A percentile compares a stretch with the other conserved stretches of the same genome.
phyloP scores from a whole-genome alignment of 495 filamentous ascomycete species.

The Xanthoparmelia taractica region DNA sequence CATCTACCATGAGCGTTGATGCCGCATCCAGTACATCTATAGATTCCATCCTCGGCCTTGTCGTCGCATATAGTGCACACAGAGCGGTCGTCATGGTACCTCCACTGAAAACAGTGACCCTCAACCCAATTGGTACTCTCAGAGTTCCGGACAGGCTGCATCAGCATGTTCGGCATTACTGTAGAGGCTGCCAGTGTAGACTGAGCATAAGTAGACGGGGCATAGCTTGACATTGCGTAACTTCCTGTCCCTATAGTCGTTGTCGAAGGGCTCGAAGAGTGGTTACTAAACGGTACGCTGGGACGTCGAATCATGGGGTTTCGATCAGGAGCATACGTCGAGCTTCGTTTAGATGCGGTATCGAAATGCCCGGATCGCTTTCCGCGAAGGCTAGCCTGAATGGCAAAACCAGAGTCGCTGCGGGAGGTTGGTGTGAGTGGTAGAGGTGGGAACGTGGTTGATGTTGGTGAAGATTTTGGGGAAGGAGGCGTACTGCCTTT shows the following conservation, averaged over 20 bases:
- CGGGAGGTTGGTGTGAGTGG: slow-evolving; percentile 70
- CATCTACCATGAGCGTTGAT: slow-evolving; percentile 74
- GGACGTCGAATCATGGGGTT: slow-evolving; percentile 64
- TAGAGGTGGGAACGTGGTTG: slow-evolving; percentile 66
- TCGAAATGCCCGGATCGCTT: slow-evolving; percentile 96
- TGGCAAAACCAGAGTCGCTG: slow-evolving; percentile 80
- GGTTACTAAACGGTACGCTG: slow-evolving; percentile 73
- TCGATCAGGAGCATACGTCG: slow-evolving; percentile 77
- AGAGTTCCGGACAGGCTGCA: slow-evolving; percentile 78
- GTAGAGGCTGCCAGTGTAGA: slow-evolving; percentile 98
- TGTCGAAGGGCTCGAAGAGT: slow-evolving; percentile 73
- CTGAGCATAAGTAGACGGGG: slow-evolving; percentile 90
- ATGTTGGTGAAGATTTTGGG: slow-evolving; percentile 71
- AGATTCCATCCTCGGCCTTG: slow-evolving; percentile 79
- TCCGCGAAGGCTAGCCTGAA: slow-evolving; percentile 77
- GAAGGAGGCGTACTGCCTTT: slow-evolving; percentile 72
- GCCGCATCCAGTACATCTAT: slow-evolving; percentile 72
- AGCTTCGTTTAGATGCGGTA: slow-evolving; percentile 72
- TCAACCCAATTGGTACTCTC: slow-evolving; percentile 87
- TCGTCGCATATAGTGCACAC: slow-evolving; percentile 86
- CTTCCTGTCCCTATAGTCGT: slow-evolving; percentile 72
- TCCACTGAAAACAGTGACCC: slow-evolving; percentile 81
- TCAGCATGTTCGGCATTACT: slow-evolving; percentile 82
- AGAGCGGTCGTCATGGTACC: slow-evolving; percentile 56
- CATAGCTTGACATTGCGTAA: slow-evolving; percentile 72